A percentile compares a stretch with the other conserved stretches of the same genome.
Evolutionary conservation across 495 filamentous ascomycete species (phyloP).

Genomic region (Penicillium turbatum): DNA sequence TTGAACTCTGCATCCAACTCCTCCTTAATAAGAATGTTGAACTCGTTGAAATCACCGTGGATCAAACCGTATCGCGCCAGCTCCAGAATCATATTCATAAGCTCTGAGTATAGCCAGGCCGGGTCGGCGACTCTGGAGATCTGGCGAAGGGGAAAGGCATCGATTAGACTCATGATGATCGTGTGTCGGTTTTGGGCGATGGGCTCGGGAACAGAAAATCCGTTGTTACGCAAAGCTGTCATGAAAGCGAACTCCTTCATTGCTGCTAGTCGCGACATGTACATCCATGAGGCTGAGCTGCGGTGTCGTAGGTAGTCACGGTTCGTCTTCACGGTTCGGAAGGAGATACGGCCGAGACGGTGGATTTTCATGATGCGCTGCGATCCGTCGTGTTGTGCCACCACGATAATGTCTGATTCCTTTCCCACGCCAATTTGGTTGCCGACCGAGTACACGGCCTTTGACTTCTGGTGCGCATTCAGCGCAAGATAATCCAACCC

Average conservation of each 20-base stretch:
- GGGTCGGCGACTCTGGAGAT: slow-evolving; percentile 75
- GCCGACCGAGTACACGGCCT: slow-evolving; percentile 81
- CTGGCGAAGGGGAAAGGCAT: slow-evolving; percentile 85
- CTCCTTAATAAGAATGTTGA: slow-evolving; percentile 93
- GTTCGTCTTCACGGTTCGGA: slow-evolving; percentile 91
- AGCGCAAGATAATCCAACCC: slow-evolving; percentile 95
- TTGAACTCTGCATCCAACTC: slow-evolving; percentile 42
- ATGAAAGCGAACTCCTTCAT: slow-evolving; percentile 92
- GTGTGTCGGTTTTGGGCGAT: slow-evolving; percentile 86
- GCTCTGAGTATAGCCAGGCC: slow-evolving; percentile 74
- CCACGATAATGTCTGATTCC: slow-evolving; percentile 93
- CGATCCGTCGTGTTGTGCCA: slow-evolving; percentile 59
- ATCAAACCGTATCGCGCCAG: slow-evolving; percentile 88
- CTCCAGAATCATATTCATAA: slow-evolving; percentile 80
- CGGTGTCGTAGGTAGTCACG: slow-evolving; percentile 90
- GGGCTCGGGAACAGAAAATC: slow-evolving; percentile 84
- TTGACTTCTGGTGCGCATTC: slow-evolving; percentile 75
- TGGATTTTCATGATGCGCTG: slow-evolving; percentile 89
- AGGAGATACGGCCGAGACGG: slow-evolving; percentile 91
- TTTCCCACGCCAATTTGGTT: slow-evolving; percentile 96
- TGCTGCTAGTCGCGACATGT: slow-evolving; percentile 87
- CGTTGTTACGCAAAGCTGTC: slow-evolving; percentile 73
- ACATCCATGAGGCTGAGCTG: slow-evolving; percentile 85
- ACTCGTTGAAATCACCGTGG: slow-evolving; percentile 99
- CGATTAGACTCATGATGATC: slow-evolving; percentile 87